Evolutionary conservation across 768 basidiomycete species (phyloP).

Genomic region (Crepidotus variabilis): DNA sequence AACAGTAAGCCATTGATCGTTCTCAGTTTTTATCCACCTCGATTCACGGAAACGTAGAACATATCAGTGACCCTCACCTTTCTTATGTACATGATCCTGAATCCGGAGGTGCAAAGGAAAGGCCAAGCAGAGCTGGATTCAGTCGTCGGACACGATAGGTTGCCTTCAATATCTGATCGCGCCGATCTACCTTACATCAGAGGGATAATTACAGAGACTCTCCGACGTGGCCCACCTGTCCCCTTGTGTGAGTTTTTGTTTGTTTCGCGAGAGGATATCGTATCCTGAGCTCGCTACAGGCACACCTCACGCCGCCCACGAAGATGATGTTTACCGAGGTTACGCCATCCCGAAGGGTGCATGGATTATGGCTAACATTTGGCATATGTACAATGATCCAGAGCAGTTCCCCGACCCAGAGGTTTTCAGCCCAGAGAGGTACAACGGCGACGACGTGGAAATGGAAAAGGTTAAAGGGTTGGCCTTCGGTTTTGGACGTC

Average conservation of each 20-base stretch:
- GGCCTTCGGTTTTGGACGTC: too few species aligned
- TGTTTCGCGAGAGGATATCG: not conserved
- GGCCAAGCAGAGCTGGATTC: conserved; percentile 50
- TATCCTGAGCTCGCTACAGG: too few species aligned
- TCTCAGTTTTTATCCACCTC: not conserved
- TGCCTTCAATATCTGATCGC: conserved; percentile 37
- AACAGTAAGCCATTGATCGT: not conserved
- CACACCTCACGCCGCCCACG: too few species aligned
- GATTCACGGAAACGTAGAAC: conserved; percentile 16
- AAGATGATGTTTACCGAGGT: too few species aligned
- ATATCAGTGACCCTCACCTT: conserved; percentile 40
- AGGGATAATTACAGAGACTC: conserved; percentile 39
- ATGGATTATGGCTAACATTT: too few species aligned
- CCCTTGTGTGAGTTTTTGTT: conserved; percentile 30
- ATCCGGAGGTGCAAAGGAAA: conserved; percentile 39
- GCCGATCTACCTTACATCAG: conserved; percentile 45
- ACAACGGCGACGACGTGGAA: too few species aligned
- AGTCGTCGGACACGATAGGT: conserved; percentile 32
- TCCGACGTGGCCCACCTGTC: conserved; percentile 41
- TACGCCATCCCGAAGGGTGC: too few species aligned
- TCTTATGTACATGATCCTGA: conserved; percentile 43
- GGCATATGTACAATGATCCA: too few species aligned
- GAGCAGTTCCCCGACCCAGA: too few species aligned
- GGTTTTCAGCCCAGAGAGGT: too few species aligned
- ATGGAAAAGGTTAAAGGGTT: too few species aligned